Percentiles rank a stretch among this genome's conserved stretches.
These are phyloP conservation scores for Rutidosis leptorrhynchoides DNA, from an alignment of 129 eudicot genomes.

Conservation along the genomic window DNA sequence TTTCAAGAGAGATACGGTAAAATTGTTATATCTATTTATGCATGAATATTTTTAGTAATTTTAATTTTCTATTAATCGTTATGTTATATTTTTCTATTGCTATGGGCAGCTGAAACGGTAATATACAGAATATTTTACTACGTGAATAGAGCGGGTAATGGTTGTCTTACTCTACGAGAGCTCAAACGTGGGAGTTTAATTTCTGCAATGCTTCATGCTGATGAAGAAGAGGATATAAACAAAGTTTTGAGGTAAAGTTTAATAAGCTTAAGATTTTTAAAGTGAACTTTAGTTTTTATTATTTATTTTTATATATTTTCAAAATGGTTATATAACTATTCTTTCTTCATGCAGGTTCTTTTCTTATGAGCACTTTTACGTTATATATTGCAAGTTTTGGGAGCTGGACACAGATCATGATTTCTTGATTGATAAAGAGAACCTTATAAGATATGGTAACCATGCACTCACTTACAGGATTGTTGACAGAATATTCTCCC, in stretches of 20 bases:
- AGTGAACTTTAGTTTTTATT: neutral
- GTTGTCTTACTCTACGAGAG: constrained; percentile 63
- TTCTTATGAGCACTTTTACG: constrained; percentile 70
- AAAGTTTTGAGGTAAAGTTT: constrained; percentile 53
- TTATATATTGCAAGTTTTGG: constrained; percentile 75
- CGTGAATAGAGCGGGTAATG: constrained; percentile 59
- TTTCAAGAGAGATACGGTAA: constrained; percentile 75
- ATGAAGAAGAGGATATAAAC: constrained; percentile 76
- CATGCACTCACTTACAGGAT: constrained; percentile 72
- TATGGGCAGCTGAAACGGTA: constrained; percentile 65
- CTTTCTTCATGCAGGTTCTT: constrained; percentile 42
- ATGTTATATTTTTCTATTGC: constrained; percentile 13
- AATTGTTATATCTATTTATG: constrained; percentile 12
- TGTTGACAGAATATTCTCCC: constrained; percentile 68
- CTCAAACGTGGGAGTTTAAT: constrained; percentile 56
- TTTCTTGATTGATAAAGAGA: constrained; percentile 70
- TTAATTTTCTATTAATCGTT: neutral
- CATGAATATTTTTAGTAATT: neutral
- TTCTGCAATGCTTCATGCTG: constrained; percentile 64
- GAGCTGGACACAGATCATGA: constrained; percentile 74
- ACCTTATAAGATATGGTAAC: constrained; percentile 67
- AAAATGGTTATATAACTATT: neutral
- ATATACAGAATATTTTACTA: constrained; percentile 73
- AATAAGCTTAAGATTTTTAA: neutral
- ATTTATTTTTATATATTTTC: neutral